These are phyloP conservation scores for Lasiosphaeria miniovina DNA, from an alignment of 495 filamentous ascomycete genomes.

Conservation along the genomic window DNA sequence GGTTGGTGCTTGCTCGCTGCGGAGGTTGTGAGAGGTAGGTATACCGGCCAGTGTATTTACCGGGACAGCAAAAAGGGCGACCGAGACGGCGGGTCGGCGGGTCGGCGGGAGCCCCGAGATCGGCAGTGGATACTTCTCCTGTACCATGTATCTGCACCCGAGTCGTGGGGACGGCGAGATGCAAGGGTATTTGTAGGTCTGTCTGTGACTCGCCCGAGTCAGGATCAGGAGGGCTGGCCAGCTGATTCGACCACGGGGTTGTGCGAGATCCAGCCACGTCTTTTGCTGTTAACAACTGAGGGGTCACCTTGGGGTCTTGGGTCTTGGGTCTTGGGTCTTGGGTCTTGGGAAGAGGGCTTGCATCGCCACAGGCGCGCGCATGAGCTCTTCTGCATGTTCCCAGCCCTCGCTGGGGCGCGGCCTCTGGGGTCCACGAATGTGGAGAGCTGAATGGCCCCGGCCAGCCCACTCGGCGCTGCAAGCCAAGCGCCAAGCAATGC, in stretches of 20 bases:
- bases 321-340: background rate
- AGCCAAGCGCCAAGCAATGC: conserved; percentile 1
- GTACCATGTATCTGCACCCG: too few relatives aligned
- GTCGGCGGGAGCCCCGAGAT: too few relatives aligned
- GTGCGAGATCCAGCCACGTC: background rate
- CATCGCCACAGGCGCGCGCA: conserved; percentile 2
- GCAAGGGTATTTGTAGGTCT: too few relatives aligned
- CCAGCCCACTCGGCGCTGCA: background rate
- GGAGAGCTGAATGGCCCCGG: background rate
- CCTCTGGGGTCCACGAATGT: background rate
- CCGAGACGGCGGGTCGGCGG: too few relatives aligned
- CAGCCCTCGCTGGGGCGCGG: background rate
- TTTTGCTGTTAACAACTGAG: background rate
- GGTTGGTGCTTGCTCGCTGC: background rate
- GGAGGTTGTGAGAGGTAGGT: background rate
- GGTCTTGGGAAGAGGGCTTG: background rate
- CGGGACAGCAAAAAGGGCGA: background rate
- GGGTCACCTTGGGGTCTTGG: background rate
- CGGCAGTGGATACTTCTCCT: too few relatives aligned
- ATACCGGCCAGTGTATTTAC: background rate
- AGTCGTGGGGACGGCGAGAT: too few relatives aligned
- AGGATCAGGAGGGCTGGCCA: too few relatives aligned
- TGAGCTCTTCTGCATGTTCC: background rate
- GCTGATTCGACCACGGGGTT: too few relatives aligned
- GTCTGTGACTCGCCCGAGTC: too few relatives aligned